Conservation (phyloP, 257 asterid species). For the Fraxinus cuspidata region DNA sequence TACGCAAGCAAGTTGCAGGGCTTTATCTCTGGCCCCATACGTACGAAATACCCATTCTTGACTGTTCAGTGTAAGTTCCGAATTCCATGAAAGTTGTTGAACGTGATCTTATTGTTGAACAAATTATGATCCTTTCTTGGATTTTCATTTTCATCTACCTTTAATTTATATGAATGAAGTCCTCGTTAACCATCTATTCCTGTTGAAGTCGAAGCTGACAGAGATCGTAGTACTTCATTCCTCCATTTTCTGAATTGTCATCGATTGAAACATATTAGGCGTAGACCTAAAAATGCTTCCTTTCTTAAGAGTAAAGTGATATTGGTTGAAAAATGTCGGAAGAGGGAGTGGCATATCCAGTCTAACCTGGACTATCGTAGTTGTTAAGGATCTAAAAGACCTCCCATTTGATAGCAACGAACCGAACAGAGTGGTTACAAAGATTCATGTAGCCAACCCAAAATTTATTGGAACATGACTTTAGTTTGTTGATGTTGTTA, state of each 20-base stretch:
- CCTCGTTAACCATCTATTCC: not conserved
- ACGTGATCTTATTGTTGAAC: not conserved
- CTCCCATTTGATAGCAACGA: not conserved
- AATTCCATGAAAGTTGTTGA: slow-evolving; percentile 11
- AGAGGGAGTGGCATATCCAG: not conserved
- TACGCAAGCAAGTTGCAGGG: slow-evolving; percentile 49
- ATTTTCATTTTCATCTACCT: not conserved
- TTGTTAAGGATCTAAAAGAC: not conserved
- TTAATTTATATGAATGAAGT: not conserved
- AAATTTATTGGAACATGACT: not conserved
- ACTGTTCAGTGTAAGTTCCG: slow-evolving; percentile 62
- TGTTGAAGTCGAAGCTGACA: not conserved
- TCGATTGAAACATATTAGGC: not conserved
- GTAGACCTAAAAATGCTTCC: not conserved
- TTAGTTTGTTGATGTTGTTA: not conserved
- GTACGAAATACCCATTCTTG: slow-evolving; percentile 64
- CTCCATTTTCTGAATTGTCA: not conserved
- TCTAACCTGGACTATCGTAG: not conserved
- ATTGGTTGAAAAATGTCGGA: not conserved
- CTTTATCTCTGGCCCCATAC: slow-evolving; percentile 77
- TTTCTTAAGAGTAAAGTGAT: not conserved
- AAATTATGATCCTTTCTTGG: not conserved
- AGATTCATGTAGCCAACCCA: not conserved
- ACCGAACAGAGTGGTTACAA: not conserved
- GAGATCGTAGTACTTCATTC: not conserved